Evolutionary conservation across 352 stramenopile genomes (phyloP).

Genomic region (Pythium biforme): DNA sequence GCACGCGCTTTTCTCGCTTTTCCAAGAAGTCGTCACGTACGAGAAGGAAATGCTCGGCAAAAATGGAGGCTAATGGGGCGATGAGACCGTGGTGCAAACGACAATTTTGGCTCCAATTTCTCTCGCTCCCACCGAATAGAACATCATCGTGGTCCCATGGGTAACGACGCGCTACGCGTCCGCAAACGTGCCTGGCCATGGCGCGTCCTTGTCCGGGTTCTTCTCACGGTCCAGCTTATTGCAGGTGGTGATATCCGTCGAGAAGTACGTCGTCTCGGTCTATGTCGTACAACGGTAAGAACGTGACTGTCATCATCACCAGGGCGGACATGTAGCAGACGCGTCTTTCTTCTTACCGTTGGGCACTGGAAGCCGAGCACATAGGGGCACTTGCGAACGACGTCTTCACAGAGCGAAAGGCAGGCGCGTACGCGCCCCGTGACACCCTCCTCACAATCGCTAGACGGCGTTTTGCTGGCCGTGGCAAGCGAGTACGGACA

Average conservation of each 20-base stretch:
- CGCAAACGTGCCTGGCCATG: conserved; percentile 78
- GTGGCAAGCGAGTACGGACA: conserved; percentile 31
- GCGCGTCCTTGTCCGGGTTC: conserved; percentile 64
- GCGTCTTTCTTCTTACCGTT: conserved; percentile 32
- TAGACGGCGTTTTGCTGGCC: conserved; percentile 6
- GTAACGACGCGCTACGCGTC: conserved; percentile 29
- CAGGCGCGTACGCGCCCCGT: conserved; percentile 61
- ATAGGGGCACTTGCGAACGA: conserved; percentile 82
- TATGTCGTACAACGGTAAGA: conserved; percentile 21
- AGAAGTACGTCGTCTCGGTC: conserved; percentile 77
- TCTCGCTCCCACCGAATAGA: neutral
- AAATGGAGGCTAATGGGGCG: neutral
- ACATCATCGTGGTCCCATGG: too few species aligned
- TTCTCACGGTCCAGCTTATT: conserved; percentile 72
- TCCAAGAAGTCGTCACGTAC: conserved; percentile 68
- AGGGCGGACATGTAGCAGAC: neutral
- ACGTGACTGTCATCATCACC: neutral
- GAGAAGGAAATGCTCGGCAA: conserved; percentile 38
- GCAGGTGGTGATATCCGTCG: conserved; percentile 58
- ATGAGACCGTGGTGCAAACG: neutral
- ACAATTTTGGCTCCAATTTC: conserved; percentile 16
- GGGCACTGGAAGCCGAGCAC: conserved; percentile 85
- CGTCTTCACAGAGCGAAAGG: conserved; percentile 81
- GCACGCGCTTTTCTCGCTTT: conserved; percentile 92
- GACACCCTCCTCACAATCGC: conserved; percentile 40